phyloP scores from a whole-genome alignment of 2,329 filamentous ascomycete species.

The Dactylonectria estremocensis region DNA sequence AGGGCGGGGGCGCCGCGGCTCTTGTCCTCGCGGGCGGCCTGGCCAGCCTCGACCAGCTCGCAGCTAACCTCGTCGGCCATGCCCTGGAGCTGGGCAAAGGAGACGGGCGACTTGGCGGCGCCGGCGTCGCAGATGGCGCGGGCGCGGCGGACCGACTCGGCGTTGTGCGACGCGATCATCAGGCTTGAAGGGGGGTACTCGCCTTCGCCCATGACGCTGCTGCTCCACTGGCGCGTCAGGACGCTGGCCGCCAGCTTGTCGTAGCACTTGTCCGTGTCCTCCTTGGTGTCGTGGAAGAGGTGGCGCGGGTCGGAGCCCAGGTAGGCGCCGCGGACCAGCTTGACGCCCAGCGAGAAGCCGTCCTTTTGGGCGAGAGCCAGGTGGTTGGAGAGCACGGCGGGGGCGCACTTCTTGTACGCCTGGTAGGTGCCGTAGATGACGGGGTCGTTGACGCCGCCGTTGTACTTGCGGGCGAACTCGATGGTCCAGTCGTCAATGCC shows the following conservation, averaged over 20 bases:
- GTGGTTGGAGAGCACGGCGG: slow-evolving; percentile 71
- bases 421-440: slow-evolving; percentile 88
- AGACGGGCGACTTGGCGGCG: slow-evolving; percentile 57
- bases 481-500: slow-evolving; percentile 88
- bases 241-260: slow-evolving; percentile 79
- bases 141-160: slow-evolving; percentile 75
- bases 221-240: slow-evolving; percentile 68
- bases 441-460: slow-evolving; percentile 73
- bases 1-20: slow-evolving; percentile 54
- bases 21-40: slow-evolving; percentile 49
- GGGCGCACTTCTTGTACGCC: slow-evolving; percentile 78
- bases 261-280: slow-evolving; percentile 80
- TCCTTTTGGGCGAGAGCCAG: slow-evolving; percentile 71
- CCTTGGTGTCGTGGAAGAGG: slow-evolving; percentile 80
- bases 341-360: slow-evolving; percentile 79
- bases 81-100: slow-evolving; percentile 83
- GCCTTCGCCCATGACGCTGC: slow-evolving; percentile 53
- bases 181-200: slow-evolving; percentile 73
- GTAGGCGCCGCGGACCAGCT: slow-evolving; percentile 84
- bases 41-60: slow-evolving; percentile 64
- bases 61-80: slow-evolving; percentile 96
- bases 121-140: slow-evolving; percentile 66
- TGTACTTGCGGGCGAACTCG: slow-evolving; percentile 83
- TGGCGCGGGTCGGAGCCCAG: slow-evolving; percentile 78
- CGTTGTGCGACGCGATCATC: slow-evolving; percentile 89